These are phyloP conservation scores for Penicillium maclennaniae DNA, from an alignment of 495 filamentous ascomycete genomes.

Conservation along the genomic window DNA sequence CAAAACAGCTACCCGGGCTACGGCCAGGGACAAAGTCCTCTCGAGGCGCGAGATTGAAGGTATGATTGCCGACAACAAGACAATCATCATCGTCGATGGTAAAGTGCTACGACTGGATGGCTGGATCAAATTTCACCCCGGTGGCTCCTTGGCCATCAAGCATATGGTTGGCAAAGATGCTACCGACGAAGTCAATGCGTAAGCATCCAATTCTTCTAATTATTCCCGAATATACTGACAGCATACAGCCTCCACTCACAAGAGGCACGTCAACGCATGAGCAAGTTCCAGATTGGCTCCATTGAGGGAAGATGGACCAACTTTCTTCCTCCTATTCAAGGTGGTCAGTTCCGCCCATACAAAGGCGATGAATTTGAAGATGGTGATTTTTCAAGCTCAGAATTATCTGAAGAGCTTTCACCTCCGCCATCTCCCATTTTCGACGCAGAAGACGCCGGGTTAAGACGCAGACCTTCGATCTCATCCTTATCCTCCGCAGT, in stretches of 20 bases:
- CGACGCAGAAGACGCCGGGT: conserved; percentile 49
- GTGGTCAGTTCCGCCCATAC: conserved; percentile 71
- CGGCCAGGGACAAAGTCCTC: conserved; percentile 45
- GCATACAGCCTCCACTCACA: conserved; percentile 71
- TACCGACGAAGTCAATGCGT: conserved; percentile 92
- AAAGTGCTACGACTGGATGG: conserved; percentile 82
- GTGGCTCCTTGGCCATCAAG: conserved; percentile 84
- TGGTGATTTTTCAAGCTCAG: conserved; percentile 21
- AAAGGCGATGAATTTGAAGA: conserved; percentile 31
- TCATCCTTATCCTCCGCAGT: conserved; percentile 51
- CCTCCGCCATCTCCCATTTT: conserved; percentile 63
- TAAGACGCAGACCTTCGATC: conserved; percentile 26
- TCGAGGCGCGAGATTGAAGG: conserved; percentile 75
- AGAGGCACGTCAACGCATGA: conserved; percentile 74
- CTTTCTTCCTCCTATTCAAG: conserved; percentile 89
- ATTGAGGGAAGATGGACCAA: conserved; percentile 83
- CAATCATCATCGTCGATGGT: conserved; percentile 74
- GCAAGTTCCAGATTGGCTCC: conserved; percentile 76
- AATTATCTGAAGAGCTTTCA: conserved; percentile 23
- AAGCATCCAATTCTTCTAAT: conserved; percentile 32
- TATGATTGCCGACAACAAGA: conserved; percentile 77
- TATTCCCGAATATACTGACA: conserved; percentile 37
- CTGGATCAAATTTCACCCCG: conserved; percentile 86
- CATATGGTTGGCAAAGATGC: conserved; percentile 98
- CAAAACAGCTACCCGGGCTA: conserved; percentile 3